Evolutionary conservation across 208 protist species (phyloP).

Genomic region (Leishmania tarentolae): DNA sequence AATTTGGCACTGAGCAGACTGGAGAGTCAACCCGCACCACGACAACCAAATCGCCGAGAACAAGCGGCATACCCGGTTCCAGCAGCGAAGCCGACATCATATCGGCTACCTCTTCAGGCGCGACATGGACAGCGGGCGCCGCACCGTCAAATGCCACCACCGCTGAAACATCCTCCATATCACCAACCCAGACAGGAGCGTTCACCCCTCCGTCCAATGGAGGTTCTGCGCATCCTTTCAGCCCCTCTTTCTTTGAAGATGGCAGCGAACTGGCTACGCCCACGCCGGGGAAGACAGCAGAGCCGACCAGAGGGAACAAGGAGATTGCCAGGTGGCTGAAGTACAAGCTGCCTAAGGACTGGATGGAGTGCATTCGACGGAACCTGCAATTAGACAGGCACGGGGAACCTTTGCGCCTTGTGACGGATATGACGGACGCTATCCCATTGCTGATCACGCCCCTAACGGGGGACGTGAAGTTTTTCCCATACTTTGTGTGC

Average conservation of each 20-base stretch:
- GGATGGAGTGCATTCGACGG: slow-evolving; percentile 29
- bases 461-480: slow-evolving; percentile 37
- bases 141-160: background rate
- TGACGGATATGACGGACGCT: slow-evolving; percentile 22
- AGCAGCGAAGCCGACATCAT: no score
- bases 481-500: slow-evolving; percentile 42
- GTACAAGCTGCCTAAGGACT: slow-evolving; percentile 8
- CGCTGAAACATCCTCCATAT: background rate
- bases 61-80: no score
- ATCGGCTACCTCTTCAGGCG: no score
- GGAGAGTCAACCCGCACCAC: no score
- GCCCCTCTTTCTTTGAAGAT: background rate
- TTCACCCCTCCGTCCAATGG: no score
- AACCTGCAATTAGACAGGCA: slow-evolving; percentile 28
- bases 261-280: background rate
- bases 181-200: no score
- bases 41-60: no score
- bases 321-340: slow-evolving; percentile 8
- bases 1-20: no score
- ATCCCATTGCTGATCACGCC: slow-evolving; percentile 50
- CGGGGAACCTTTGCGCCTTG: slow-evolving; percentile 11
- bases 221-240: background rate
- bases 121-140: no score
- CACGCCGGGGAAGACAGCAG: background rate
- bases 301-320: background rate